Percentiles rank a stretch among this genome's conserved stretches.
Evolutionary conservation across 768 basidiomycete species (phyloP).

Genomic region (Favolaschia claudopus): DNA sequence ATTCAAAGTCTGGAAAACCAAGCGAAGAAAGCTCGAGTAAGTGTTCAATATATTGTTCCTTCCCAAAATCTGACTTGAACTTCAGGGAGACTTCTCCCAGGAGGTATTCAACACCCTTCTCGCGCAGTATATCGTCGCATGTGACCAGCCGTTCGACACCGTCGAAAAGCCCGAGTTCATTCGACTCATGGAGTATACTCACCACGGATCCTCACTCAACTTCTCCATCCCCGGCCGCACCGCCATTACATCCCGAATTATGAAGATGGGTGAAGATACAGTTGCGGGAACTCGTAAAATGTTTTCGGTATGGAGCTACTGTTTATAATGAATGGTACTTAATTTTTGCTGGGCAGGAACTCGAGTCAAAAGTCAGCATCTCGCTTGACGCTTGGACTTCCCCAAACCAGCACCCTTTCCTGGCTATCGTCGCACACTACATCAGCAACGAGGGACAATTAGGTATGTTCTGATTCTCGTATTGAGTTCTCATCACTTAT

Average conservation of each 20-base stretch:
- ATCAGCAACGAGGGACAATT: constrained; percentile 29
- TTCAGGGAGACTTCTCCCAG: neutral
- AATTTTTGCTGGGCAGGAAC: too few relatives aligned
- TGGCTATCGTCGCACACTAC: constrained; percentile 34
- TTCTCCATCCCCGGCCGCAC: constrained; percentile 6
- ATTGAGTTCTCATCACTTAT: neutral
- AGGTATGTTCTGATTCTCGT: constrained; percentile 13
- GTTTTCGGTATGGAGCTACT: constrained; percentile 5
- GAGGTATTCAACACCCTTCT: too few relatives aligned
- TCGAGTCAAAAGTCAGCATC: too few relatives aligned
- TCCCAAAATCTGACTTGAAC: neutral
- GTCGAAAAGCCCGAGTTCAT: too few relatives aligned
- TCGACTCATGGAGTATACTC: neutral
- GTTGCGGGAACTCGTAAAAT: neutral
- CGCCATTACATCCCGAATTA: constrained; percentile 7
- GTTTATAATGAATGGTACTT: too few relatives aligned
- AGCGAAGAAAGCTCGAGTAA: neutral
- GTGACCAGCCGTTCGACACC: too few relatives aligned
- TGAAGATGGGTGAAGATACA: constrained; percentile 23
- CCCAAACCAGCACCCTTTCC: constrained; percentile 29
- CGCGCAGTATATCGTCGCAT: too few relatives aligned
- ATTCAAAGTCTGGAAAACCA: neutral
- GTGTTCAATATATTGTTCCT: neutral
- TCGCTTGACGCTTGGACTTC: constrained; percentile 42
- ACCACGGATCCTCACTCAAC: too few relatives aligned